Evolutionary conservation across 768 basidiomycete genomes (phyloP), one percentile per base, ranked within the genome.

Genomic region (Mycena chlorophos): DNA sequence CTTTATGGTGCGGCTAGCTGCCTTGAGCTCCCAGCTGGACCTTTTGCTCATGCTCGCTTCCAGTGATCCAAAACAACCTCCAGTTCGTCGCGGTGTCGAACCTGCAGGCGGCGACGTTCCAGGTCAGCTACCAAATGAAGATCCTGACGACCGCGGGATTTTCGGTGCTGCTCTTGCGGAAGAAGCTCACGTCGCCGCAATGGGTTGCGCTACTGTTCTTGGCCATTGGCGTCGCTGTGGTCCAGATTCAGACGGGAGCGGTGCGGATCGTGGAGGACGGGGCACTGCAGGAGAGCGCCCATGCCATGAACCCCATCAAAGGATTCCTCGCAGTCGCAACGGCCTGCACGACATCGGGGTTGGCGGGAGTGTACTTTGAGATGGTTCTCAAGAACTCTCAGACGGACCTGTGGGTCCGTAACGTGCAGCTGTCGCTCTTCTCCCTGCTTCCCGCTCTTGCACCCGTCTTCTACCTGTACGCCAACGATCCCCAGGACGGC

Each of bases 51-150:
- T n/a, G n/a, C n/a, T n/a, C 22, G 23, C 22, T 28, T 48, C 42
- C 39, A 57, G 87, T 94, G 61, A 81, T 96, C n/a, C 93, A 98
- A 72, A 98, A 98, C 70, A 90, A 91, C 34, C 84, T 99, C 22
- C 97, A 98, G 71, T 99, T 96, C 71, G 92, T 97, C 62, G 97
- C 97, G 22, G 88, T 96, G 58, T 84, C 85, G 61, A 98, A 99
- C 72, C 84, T 99, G 55, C 92, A 93, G 34, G 95, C 94, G 51
- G 96, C 97, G 14, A 93, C 96, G 2, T 99, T 98, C 75, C 96
- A 98, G 70, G 94, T 98, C 59, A 91, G 91, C 8, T 96, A 98
- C 70, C 94, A 98, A 73, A 95, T 98, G 94, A 98, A 98, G 73
- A 98, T 98, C 68, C 81, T 98, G 54, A 98, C 94, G 47, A 98